phyloP scores from a whole-genome alignment of 75 land plant genomes.

The Pseudotsuga menziesii region DNA sequence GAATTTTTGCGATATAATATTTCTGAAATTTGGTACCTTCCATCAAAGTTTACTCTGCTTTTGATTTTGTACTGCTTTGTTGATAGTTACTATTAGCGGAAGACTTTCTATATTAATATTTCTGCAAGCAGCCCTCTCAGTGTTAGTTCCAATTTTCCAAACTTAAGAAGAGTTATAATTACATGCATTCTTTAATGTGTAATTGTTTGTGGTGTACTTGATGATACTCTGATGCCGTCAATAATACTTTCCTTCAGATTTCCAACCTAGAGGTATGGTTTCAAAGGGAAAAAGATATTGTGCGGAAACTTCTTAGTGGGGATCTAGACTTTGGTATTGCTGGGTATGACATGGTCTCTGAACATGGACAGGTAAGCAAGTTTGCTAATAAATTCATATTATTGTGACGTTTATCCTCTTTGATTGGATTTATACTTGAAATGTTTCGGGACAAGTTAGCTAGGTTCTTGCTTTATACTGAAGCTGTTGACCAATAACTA shows the following conservation, averaged over 20 bases:
- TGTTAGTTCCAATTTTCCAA: too few relatives aligned
- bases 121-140: too few relatives aligned
- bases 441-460: background rate
- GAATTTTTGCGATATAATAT: too few relatives aligned
- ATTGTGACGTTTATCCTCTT: background rate
- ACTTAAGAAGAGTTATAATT: too few relatives aligned
- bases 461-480: background rate
- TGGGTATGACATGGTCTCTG: constrained; percentile 81
- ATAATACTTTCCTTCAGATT: constrained; percentile 38
- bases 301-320: constrained; percentile 75
- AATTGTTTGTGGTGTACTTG: too few relatives aligned
- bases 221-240: too few relatives aligned
- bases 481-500: constrained; percentile 2
- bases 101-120: too few relatives aligned
- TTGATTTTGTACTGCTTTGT: too few relatives aligned
- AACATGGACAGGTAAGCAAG: constrained; percentile 73
- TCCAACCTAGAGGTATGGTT: constrained; percentile 93
- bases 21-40: too few relatives aligned
- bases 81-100: too few relatives aligned
- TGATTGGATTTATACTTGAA: background rate
- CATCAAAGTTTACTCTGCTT: too few relatives aligned
- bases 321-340: constrained; percentile 98
- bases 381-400: background rate
- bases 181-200: too few relatives aligned
- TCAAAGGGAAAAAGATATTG: constrained; percentile 93